Evolutionary conservation across 768 basidiomycete genomes (phyloP).

Genomic region (Auricularia sp.): DNA sequence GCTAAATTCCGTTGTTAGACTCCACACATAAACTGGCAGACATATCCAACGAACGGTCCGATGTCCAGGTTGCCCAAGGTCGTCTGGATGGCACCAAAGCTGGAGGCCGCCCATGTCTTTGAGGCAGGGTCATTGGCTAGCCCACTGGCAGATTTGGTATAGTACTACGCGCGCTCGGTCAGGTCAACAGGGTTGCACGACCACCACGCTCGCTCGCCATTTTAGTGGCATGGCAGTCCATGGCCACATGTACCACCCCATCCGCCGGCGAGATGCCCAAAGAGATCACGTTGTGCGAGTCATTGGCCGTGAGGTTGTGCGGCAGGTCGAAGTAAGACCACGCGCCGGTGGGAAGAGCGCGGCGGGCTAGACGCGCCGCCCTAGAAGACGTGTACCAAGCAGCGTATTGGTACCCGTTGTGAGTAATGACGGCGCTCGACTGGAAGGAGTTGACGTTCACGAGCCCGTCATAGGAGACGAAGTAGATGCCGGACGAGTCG

Average conservation of each 20-base stretch:
- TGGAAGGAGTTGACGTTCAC: constrained; percentile 1
- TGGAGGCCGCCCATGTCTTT: neutral
- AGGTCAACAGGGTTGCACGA: neutral
- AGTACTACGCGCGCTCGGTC: constrained; percentile 1
- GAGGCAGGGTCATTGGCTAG: constrained; percentile 5
- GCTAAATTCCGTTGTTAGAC: neutral
- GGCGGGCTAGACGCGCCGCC: constrained; percentile 5
- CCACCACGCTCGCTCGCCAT: neutral
- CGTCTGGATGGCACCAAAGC: neutral
- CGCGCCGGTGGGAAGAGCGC: neutral
- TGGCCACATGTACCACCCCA: constrained; percentile 2
- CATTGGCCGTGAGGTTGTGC: constrained; percentile 3
- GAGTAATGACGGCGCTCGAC: neutral
- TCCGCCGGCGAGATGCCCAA: constrained; percentile 6
- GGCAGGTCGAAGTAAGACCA: constrained; percentile 3
- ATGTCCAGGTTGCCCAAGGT: constrained; percentile 5
- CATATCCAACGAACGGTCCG: neutral
- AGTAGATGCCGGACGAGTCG: constrained; percentile 3
- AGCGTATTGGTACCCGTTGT: constrained; percentile 8
- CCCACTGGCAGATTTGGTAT: constrained; percentile 2
- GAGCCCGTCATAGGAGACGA: constrained; percentile 7
- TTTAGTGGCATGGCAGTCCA: neutral
- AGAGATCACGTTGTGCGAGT: constrained; percentile 7
- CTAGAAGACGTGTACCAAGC: constrained; percentile 4
- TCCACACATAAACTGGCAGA: too few relatives aligned